These are phyloP conservation scores for Neurospora sp. DNA, from an alignment of 495 filamentous ascomycete genomes.

Conservation along the genomic window DNA sequence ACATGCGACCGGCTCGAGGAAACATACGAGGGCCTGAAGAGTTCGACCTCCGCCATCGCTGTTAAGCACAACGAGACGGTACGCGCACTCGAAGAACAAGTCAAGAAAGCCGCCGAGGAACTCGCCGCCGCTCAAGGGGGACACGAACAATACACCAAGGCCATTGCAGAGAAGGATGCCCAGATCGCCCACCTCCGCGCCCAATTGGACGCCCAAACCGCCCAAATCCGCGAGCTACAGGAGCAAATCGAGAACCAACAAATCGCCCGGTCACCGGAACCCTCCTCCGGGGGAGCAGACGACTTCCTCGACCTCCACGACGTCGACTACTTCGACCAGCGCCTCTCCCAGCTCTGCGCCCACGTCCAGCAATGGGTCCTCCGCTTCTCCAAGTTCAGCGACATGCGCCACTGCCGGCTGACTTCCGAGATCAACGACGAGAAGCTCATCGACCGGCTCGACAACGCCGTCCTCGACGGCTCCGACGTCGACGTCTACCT, in stretches of 20 bases:
- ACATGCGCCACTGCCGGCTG: slow-evolving; percentile 71
- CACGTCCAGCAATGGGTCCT: slow-evolving; percentile 94
- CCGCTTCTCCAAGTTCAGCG: slow-evolving; percentile 92
- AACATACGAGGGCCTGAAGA: slow-evolving; percentile 70
- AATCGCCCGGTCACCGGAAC: slow-evolving; percentile 1
- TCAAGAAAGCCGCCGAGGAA: slow-evolving; percentile 45
- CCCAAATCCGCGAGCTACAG: slow-evolving; percentile 73
- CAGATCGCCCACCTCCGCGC: slow-evolving; percentile 67
- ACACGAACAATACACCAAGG: slow-evolving; percentile 46
- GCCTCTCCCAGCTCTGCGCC: slow-evolving; percentile 87
- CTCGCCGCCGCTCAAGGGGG: slow-evolving; percentile 50
- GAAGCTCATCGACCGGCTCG: slow-evolving; percentile 81
- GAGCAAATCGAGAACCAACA: slow-evolving; percentile 53
- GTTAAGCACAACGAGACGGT: slow-evolving; percentile 57
- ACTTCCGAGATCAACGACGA: slow-evolving; percentile 77
- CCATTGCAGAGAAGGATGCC: slow-evolving; percentile 70
- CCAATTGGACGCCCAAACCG: slow-evolving; percentile 67
- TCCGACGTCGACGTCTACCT: slow-evolving; percentile 81
- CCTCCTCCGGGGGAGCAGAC: slow-evolving; percentile 31
- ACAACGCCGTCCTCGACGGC: slow-evolving; percentile 88
- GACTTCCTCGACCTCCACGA: slow-evolving; percentile 74
- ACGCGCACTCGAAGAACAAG: slow-evolving; percentile 50
- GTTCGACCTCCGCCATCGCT: slow-evolving; percentile 63
- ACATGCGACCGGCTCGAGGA: slow-evolving; percentile 68
- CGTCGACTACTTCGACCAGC: slow-evolving; percentile 86